Evolutionary conservation across 2,329 filamentous ascomycete species (phyloP), one percentile per base, ranked within the genome.

Genomic region (Mollisiaceae sp.): DNA sequence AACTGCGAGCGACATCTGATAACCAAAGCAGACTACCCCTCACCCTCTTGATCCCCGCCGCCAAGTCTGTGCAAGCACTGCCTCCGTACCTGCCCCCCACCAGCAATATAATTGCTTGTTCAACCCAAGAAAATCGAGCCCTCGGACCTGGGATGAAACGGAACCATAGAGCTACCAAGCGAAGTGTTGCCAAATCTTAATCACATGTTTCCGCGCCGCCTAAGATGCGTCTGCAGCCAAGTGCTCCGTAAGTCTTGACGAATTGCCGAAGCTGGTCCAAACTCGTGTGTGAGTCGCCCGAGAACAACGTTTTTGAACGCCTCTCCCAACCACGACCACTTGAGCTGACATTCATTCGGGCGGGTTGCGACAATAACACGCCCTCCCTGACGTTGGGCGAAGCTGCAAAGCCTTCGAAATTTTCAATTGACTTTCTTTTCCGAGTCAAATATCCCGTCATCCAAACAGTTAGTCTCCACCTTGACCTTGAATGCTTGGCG

Each of bases 21-120:
- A 63, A 63, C 55, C 35, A 63, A 63, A 63, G 47, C 32, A 54
- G 59, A 38, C 41, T 27, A 15, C 2, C 32, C n/a, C 38, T 2
- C 20, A 3, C 18, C 35, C 41, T 15, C 38, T 14, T 36, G 35
- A 36, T 27, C 18, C 47, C 24, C 9, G 27, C 22, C 36, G 55
- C 55, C 55, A 57, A 54, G 24, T 54, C 50, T 20, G 22, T n/a
- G n/a, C 32, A 39, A 57, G 55, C 55, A 57, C 39, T 57, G 35
- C 27, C 27, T 32, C 27, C 27, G 27, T 32, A 6, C 35, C 52
- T 27, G 45, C 20, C 22, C 22, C 45, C 50, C 2, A 47, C 14
- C 50, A 32, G 14, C 50, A 57, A n/a, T n/a, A n/a, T n/a, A n/a
- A 57, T 57, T 57, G 55, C 32, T 57, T 57, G 55, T 57, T 22